Base-by-base conservation (phyloP, 2,329 filamentous ascomycete species). In the Beauveria scarabaeidicola region DNA sequence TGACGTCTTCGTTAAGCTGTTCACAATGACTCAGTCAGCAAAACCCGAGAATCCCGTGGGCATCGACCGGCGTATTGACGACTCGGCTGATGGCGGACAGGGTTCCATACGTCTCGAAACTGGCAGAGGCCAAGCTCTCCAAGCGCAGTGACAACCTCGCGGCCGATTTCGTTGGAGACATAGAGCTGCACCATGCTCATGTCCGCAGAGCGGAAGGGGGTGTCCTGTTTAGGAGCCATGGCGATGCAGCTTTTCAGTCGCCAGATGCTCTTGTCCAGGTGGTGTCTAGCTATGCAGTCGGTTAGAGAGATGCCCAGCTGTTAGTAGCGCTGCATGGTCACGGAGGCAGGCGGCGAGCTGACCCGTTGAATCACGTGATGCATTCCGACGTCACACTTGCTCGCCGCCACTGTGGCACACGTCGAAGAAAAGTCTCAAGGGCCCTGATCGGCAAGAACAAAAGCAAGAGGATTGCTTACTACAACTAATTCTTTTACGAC, bases 181-280 rank as follows among this genome's bases (percentile, higher is more conserved):
- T 97, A 99, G 71, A 99, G 88, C 86, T 99, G 94, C 71, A 96
- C 96, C 88, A 99, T 88, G 83, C 91, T 97, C 94, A 99, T 99
- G 77, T 97, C 90, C 90, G 91, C 90, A 74, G 94, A 99, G 84
- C 95, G 93, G 87, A 99, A 97, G 81, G 97, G 90, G 76, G 92
- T 96, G 79, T 97, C 91, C 78, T 90, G 78, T 73, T 79, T 77
- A 66, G 81, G 79, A 75, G 83, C 84, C 85, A 88, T 88, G 69
- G 63, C 64, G 70, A 69, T 66, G 70, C 61, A 62, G 63, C 59
- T 61, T 44, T 55, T 25, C 36, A 62, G 62, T 64, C 69, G 67
- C 70, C 71, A 65, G 64, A 36, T 64, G 68, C 68, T 64, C 66
- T 66, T 63, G 61, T 66, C 58, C 61, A 67, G 62, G 63, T 65